Conservation (phyloP, 2,329 filamentous ascomycete genomes). For the Niveomyces coronatus region DNA sequence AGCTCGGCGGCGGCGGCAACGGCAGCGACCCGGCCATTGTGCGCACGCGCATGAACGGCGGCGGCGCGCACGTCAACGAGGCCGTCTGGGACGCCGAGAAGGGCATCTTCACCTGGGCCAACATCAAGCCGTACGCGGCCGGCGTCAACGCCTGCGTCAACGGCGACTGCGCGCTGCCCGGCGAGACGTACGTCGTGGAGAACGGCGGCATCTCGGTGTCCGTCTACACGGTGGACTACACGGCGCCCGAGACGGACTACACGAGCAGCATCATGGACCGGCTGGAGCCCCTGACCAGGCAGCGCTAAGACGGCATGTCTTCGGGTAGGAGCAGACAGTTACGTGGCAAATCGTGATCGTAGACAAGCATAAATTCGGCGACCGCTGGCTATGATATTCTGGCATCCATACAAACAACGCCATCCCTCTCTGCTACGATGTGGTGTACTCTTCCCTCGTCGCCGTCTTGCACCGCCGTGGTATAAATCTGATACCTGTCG, state of each 20-base stretch:
- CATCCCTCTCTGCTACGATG: conserved; percentile 6
- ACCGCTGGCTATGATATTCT: no score
- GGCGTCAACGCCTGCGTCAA: conserved; percentile 40
- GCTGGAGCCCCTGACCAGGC: conserved; percentile 14
- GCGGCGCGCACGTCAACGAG: conserved; percentile 35
- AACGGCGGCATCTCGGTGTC: conserved; percentile 31
- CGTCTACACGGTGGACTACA: conserved; percentile 41
- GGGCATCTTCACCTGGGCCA: conserved; percentile 32
- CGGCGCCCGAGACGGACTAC: conserved; percentile 28
- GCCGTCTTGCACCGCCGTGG: background rate
- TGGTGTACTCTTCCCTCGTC: background rate
- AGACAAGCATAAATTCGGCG: no score
- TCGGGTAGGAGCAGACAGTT: no score
- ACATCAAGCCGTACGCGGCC: conserved; percentile 25
- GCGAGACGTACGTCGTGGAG: conserved; percentile 37
- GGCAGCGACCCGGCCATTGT: conserved; percentile 31
- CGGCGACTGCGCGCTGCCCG: conserved; percentile 38
- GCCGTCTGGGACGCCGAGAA: conserved; percentile 33
- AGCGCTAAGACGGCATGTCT: no score
- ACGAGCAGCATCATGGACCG: conserved; percentile 17
- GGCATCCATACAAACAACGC: conserved; percentile 9
- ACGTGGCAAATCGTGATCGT: no score
- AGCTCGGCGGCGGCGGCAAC: conserved; percentile 29
- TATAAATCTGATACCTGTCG: conserved; percentile 37
- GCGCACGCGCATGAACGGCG: conserved; percentile 38